Evolutionary conservation across 78 protist species (phyloP).

Genomic region (Dictyostelium intermedium): DNA sequence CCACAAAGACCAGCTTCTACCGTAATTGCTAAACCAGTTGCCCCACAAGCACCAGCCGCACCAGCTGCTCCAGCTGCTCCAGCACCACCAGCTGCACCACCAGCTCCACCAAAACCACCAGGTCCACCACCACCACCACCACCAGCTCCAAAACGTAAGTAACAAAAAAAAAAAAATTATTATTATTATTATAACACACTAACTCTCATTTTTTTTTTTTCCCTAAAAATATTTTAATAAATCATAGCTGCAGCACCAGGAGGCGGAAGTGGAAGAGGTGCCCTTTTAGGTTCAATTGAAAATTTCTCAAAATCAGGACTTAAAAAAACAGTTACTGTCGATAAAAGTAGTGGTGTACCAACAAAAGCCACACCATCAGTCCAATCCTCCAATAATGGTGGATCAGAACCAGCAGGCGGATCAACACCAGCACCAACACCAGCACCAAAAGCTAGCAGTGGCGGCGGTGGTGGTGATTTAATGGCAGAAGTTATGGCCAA

Average conservation of each 20-base stretch:
- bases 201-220: no score
- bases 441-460: conserved; percentile 37
- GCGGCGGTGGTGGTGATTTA: conserved; percentile 80
- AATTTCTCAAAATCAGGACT: conserved; percentile 39
- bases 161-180: background rate
- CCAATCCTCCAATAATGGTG: conserved; percentile 16
- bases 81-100: conserved; percentile 25
- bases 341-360: conserved; percentile 45
- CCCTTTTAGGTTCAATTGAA: conserved; percentile 66
- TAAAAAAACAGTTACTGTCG: conserved; percentile 76
- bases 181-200: no score
- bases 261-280: conserved; percentile 10
- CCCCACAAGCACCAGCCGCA: background rate
- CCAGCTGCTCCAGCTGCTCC: conserved; percentile 10
- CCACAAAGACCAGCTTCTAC: conserved; percentile 11
- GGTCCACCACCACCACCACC: conserved; percentile 52
- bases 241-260: background rate
- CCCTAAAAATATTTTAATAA: no score
- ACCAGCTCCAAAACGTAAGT: conserved; percentile 21
- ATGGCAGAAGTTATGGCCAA: conserved; percentile 81
- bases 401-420: background rate
- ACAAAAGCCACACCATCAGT: background rate
- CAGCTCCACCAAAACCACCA: conserved; percentile 38
- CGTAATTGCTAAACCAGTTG: background rate
- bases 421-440: conserved; percentile 13